Base-by-base conservation (phyloP, 306 rosid species). In the Inga leiocalycina region DNA sequence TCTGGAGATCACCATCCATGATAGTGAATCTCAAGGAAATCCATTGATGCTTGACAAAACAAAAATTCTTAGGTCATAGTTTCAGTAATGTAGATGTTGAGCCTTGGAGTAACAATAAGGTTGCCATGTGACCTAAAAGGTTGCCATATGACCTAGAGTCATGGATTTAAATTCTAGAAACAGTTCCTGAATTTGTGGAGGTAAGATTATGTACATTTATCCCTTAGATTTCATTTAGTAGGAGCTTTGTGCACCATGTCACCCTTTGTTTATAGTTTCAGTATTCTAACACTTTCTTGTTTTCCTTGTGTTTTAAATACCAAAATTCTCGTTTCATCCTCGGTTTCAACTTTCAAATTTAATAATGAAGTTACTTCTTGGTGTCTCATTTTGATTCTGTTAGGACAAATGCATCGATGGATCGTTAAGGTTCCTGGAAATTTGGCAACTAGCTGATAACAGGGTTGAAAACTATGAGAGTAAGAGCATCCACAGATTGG, bases 21-120 rank as follows among this genome's bases (percentile, higher is more conserved):
- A 24, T 80, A 64, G 83, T 77, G 48, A 73, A 59, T 68, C 57
- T 67, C 83, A 20, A 84, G 71, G 82, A 84, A 83, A 73, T 70
- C 22, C 16, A 24, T 45, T 4, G 41, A 32, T 62, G 20, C 30
- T 52, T 62, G 24, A 61, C 6, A 39, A 39, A 39, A 52, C 10
- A 14, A 14, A 5, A n/a, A 52, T 14, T 35, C 10, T 72, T 7
- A 41, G 37, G 64, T 62, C 4, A 52, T 65, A n/a, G 46, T 10
- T 45, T 82, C 51, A 19, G 13, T 81, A 39, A 39, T 39, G 0
- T 39, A 6, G 8, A 39, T 39, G 8, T 39, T 39, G 43, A 39
- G 43, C 1, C 1, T 39, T 35, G 1, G 7, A 39, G 8, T 6
- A 39, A 39, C 1, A 39, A 5, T 5, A 5, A 5, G 7, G 41